Base-by-base conservation (phyloP, 805 yeast species). In the Blastobotrys americana region DNA sequence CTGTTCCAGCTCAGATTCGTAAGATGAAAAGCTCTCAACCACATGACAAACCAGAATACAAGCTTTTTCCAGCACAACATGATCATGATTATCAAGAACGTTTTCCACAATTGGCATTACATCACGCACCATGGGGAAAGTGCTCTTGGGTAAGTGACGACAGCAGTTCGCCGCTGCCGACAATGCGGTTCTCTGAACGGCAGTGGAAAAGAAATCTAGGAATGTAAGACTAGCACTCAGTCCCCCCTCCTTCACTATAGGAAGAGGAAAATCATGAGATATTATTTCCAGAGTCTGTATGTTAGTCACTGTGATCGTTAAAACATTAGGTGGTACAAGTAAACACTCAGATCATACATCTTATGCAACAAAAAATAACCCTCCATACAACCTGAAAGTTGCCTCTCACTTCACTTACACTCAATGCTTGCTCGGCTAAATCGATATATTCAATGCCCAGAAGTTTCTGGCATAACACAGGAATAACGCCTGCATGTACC, bases 391-490 rank as follows among this genome's bases (percentile, higher is more conserved):
- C 10, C 21, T 36, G 17, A 8, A 8, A 5, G 13, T 13, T 5
- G 35, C 28, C 3, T 19, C 40, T 13, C 40, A 16, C 28, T 13
- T 37, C 17, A 37, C 57, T 65, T 0, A 89, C 78, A 56, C 82
- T 89, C 34, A 88, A 64, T 0, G 88, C 87, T 63, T 89, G 96
- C 58, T 90, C 98, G 0, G 96, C 95, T 43, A 90, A 68, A 59
- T 90, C 98, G 43, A 90, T 89, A 58, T 77, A 89, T 44, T 80
- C 78, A 15, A 90, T 81, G 50, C 86, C 94, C 46, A 76, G 56
- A 31, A 93, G 62, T 49, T 83, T 84, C 4, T 70, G 66, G 52
- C 82, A 76, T 20, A 93, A 68, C 0, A 76, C 78, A 37, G 78
- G 80, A 5, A 88, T 73, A 0, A 81, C 82, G 34, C 82, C 82